Evolutionary conservation across 345 rosid species (phyloP).

Genomic region (Microthlaspi erraticum): DNA sequence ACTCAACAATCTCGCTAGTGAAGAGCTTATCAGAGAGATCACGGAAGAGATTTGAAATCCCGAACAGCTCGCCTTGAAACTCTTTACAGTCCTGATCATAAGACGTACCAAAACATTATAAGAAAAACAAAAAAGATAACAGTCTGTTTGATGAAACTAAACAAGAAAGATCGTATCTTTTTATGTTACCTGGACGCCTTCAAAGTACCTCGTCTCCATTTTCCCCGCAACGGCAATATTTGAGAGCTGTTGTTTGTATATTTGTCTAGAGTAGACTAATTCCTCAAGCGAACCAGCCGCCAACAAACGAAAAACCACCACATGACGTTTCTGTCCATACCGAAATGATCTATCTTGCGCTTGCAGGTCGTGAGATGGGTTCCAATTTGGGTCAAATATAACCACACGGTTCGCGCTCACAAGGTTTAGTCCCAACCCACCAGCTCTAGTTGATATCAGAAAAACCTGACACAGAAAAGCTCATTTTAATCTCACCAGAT

Average conservation of each 20-base stretch:
- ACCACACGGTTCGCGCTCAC: conserved; percentile 95
- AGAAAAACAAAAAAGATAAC: not conserved
- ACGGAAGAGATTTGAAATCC: conserved; percentile 87
- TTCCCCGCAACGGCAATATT: conserved; percentile 97
- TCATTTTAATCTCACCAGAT: conserved; percentile 9
- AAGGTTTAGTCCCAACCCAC: conserved; percentile 98
- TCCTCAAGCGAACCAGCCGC: conserved; percentile 98
- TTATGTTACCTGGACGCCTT: conserved; percentile 84
- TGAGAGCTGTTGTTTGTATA: conserved; percentile 94
- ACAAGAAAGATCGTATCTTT: not conserved
- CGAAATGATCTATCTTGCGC: conserved; percentile 97
- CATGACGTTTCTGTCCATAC: conserved; percentile 94
- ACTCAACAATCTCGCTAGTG: conserved; percentile 80
- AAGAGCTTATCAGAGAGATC: conserved; percentile 91
- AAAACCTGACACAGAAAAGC: conserved; percentile 60
- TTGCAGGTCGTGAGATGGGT: conserved; percentile 92
- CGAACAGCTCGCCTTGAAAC: conserved; percentile 93
- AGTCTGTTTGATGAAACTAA: not conserved
- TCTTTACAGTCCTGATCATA: conserved; percentile 86
- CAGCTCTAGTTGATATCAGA: conserved; percentile 98
- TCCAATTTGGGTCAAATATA: conserved; percentile 97
- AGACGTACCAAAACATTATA: conserved; percentile 26
- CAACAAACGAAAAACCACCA: conserved; percentile 89
- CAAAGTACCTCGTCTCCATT: conserved; percentile 90
- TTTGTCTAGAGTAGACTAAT: conserved; percentile 84